Conservation (phyloP, 768 basidiomycete species). For the Boletus bicolor region DNA sequence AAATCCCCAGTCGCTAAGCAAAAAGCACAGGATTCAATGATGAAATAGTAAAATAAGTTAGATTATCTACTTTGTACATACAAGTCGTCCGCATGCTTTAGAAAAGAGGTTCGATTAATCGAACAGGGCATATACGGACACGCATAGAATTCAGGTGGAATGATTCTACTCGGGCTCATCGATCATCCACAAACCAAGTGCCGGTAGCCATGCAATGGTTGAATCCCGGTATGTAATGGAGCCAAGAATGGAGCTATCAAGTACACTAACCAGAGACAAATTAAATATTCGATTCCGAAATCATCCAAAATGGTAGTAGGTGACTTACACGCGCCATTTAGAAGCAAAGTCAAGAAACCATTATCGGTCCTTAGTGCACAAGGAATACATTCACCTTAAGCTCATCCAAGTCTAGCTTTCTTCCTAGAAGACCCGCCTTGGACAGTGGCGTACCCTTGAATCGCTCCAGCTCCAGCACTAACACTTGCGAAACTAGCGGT, state of each 20-base stretch:
- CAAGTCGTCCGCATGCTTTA: background rate
- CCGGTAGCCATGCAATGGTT: background rate
- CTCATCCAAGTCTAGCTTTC: conserved; percentile 54
- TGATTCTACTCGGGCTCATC: background rate
- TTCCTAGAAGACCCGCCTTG: conserved; percentile 48
- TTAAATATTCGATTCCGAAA: background rate
- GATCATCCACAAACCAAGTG: too few relatives aligned
- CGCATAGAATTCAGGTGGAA: background rate
- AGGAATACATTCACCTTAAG: background rate
- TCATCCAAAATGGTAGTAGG: background rate
- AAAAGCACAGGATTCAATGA: conserved; percentile 13
- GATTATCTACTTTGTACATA: background rate
- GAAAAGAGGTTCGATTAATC: background rate
- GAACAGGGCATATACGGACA: background rate
- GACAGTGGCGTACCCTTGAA: conserved; percentile 27
- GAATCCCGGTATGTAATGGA: too few relatives aligned
- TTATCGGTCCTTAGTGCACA: background rate
- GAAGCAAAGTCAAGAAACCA: background rate
- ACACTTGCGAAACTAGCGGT: conserved; percentile 61
- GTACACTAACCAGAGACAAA: background rate
- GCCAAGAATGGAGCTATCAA: background rate
- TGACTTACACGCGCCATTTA: background rate
- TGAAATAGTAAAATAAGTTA: background rate
- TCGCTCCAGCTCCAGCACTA: conserved; percentile 48
- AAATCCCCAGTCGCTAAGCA: background rate